Evolutionary conservation across 495 filamentous ascomycete species (phyloP), one percentile per base, ranked within the genome.

Genomic region (Halenospora varia): DNA sequence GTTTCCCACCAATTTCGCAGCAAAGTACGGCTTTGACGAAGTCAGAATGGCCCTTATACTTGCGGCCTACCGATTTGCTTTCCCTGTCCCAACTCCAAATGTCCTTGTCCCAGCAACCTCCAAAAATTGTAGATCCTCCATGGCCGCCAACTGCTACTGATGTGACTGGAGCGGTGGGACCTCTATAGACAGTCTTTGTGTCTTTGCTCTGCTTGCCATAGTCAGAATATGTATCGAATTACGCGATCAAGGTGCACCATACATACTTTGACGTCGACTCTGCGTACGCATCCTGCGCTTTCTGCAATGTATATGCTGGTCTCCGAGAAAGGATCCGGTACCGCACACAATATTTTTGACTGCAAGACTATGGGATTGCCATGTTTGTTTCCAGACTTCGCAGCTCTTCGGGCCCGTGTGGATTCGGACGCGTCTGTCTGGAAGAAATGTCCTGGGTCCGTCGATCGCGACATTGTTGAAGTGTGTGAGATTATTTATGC

Each of bases 51-150:
- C 90, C 94, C 41, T 76, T 77, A 67, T 88, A 94, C 51, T 76
- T 83, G 24, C 55, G 24, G 3, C 49, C 60, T n/a, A 48, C 10
- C 10, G 39, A 29, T 26, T 35, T 59, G 22, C 82, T 83, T 18
- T 73, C 63, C 35, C 84, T 74, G 61, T 87, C 77, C 89, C 89
- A 96, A 26, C 88, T 88, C 84, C 86, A 96, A 42, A 97, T 80
- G 20, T 78, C 75, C 70, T 95, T 96, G 75, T 98, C 92, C 94
- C 94, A 98, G 59, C 86, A 89, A 22, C 91, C 92, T 24, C 89
- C 89, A 69, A 91, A 97, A 48, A 97, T 60, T 1, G 79, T 82
- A 20, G 73, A 73, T 41, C 74, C 76, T 50, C 74, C 72, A 10
- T 66, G 55, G 0, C 82, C 76, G 25, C 86, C 85, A 25, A 96